A percentile compares a stretch with the other conserved stretches of the same genome.
phyloP scores from a whole-genome alignment of 495 filamentous ascomycete genomes.

The Aspergillus sparsus region DNA sequence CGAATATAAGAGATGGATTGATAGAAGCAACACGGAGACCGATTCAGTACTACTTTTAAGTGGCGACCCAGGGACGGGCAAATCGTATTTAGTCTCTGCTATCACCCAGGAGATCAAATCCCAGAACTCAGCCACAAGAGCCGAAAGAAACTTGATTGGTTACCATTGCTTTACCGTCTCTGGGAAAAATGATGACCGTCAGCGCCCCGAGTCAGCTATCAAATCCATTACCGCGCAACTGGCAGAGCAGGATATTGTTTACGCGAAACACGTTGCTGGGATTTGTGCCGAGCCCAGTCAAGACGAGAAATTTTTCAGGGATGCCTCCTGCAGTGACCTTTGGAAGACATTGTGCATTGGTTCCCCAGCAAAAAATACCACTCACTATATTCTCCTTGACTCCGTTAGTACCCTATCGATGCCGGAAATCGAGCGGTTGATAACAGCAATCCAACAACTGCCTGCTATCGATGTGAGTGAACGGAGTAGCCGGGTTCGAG shows the following conservation, averaged over 20 bases:
- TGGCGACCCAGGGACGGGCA: constrained; percentile 25
- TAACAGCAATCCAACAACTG: neutral
- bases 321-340: constrained; percentile 25
- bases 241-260: constrained; percentile 27
- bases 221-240: constrained; percentile 28
- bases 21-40: constrained; percentile 9
- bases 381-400: constrained; percentile 28
- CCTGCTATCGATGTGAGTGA: neutral
- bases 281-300: constrained; percentile 17
- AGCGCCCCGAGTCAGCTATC: constrained; percentile 23
- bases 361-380: constrained; percentile 19
- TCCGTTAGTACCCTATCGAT: constrained; percentile 18
- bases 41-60: constrained; percentile 24
- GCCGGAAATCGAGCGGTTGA: constrained; percentile 7
- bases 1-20: constrained; percentile 18
- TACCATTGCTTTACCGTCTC: constrained; percentile 26
- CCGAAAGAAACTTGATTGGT: constrained; percentile 21
- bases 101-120: constrained; percentile 25
- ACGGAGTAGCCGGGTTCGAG: constrained; percentile 1
- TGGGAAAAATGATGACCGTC: constrained; percentile 21
- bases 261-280: constrained; percentile 21
- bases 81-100: constrained; percentile 22
- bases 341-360: constrained; percentile 27
- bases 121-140: constrained; percentile 10
- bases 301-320: constrained; percentile 24